These are phyloP conservation scores for Ulota crispa DNA, from an alignment of 225 moss, liverwort and hornwort species.

Conservation along the genomic window DNA sequence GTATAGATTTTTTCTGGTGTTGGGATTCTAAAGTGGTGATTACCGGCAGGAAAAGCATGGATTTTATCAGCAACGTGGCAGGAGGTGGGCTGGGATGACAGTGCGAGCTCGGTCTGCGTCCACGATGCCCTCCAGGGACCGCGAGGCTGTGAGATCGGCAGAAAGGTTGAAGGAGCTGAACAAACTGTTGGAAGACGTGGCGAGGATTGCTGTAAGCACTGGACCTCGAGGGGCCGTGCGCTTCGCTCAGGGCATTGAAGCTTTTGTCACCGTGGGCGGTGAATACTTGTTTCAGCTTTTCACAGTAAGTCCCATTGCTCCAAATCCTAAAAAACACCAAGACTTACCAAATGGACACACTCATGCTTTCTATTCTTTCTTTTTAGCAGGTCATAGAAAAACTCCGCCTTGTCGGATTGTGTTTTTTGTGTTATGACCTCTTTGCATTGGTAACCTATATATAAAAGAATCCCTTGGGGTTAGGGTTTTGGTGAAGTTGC, in stretches of 20 bases:
- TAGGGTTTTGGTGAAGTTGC: too few species aligned
- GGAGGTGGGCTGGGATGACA: constrained; percentile 3
- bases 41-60: constrained; percentile 27
- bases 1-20: too few species aligned
- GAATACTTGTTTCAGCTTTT: constrained; percentile 80
- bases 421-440: too few species aligned
- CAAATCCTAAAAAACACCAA: too few species aligned
- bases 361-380: too few species aligned
- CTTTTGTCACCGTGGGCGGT: constrained; percentile 75
- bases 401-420: too few species aligned
- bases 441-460: too few species aligned
- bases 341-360: too few species aligned
- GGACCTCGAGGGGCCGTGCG: constrained; percentile 86
- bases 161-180: constrained; percentile 81
- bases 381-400: too few species aligned
- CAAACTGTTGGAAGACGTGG: constrained; percentile 76
- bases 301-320: constrained; percentile 42
- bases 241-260: constrained; percentile 90
- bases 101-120: constrained; percentile 58
- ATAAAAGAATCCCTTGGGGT: too few species aligned
- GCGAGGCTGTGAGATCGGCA: constrained; percentile 36
- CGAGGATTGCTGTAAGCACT: constrained; percentile 74
- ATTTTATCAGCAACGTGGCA: constrained; percentile 15
- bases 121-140: constrained; percentile 47
- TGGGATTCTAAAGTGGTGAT: too few species aligned